These are phyloP conservation scores for Coemansia sp. DNA, from an alignment of 192 early-diverging fungal species.

Conservation along the genomic window DNA sequence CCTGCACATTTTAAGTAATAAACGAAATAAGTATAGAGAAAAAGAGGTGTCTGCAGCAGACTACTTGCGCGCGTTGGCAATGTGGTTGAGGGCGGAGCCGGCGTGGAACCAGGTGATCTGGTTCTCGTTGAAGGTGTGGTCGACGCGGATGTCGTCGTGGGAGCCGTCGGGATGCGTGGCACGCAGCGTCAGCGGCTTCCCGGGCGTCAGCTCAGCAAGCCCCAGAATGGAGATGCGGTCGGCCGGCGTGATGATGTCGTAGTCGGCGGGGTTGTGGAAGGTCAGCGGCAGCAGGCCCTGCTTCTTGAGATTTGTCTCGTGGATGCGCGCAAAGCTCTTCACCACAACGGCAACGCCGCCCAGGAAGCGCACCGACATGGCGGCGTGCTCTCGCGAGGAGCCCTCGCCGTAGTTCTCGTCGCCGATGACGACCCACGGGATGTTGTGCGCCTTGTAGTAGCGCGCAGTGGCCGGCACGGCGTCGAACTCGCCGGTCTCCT, in stretches of 20 bases:
- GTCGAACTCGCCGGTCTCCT: slow-evolving; percentile 74
- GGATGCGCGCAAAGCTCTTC: slow-evolving; percentile 98
- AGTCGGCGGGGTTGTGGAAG: slow-evolving; percentile 92
- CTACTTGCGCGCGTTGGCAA: slow-evolving; percentile 66
- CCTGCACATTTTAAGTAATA: no score
- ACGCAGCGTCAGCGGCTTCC: slow-evolving; percentile 82
- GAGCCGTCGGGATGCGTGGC: slow-evolving; percentile 80
- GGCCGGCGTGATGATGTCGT: slow-evolving; percentile 83
- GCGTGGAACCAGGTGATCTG: slow-evolving; percentile 99
- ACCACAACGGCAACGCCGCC: slow-evolving; percentile 92
- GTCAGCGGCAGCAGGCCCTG: slow-evolving; percentile 97
- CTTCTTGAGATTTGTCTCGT: slow-evolving; percentile 99
- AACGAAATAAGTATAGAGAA: no score
- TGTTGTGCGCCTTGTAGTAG: slow-evolving; percentile 87
- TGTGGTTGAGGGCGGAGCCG: slow-evolving; percentile 84
- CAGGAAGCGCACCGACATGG: slow-evolving; percentile 94
- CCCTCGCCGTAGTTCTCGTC: slow-evolving; percentile 99
- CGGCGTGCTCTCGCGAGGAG: slow-evolving; percentile 98
- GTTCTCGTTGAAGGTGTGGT: slow-evolving; percentile 98
- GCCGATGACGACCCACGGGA: slow-evolving; percentile 94
- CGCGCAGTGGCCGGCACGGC: slow-evolving; percentile 92
- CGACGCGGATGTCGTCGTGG: slow-evolving; percentile 76
- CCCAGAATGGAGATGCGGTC: slow-evolving; percentile 92
- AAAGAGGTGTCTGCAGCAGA: no score
- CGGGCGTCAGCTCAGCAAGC: slow-evolving; percentile 78